These are phyloP conservation scores for Macadamia tetraphylla DNA, from an alignment of 164 flowering plant species.

Conservation along the genomic window DNA sequence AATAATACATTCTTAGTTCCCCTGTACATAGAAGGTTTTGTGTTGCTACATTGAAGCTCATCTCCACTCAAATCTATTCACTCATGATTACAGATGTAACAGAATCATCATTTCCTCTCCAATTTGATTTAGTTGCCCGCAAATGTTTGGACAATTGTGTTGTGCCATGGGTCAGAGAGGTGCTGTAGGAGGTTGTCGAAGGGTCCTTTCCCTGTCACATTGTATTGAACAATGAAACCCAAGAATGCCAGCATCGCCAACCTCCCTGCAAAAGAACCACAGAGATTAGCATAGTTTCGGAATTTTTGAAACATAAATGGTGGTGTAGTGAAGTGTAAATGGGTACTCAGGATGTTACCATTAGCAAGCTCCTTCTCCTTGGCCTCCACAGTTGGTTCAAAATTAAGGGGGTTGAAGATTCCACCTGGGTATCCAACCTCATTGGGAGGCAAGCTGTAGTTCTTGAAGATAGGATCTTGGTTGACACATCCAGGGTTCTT, in stretches of 20 bases:
- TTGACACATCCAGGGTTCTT: conserved; percentile 97
- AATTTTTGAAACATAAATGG: no score
- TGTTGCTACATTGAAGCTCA: conserved; percentile 22
- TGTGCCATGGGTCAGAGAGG: conserved; percentile 98
- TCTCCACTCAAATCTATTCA: conserved; percentile 8
- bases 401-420: conserved; percentile 87
- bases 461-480: conserved; percentile 98
- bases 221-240: conserved; percentile 88
- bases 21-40: conserved; percentile 32
- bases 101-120: not conserved
- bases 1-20: conserved; percentile 15
- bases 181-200: conserved; percentile 94
- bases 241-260: conserved; percentile 96
- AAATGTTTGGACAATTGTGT: conserved; percentile 88
- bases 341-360: conserved; percentile 34
- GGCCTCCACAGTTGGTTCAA: conserved; percentile 72
- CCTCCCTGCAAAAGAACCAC: conserved; percentile 57
- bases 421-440: conserved; percentile 90
- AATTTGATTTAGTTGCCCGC: conserved; percentile 19
- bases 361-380: conserved; percentile 98
- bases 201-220: conserved; percentile 88
- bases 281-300: conserved; percentile 13
- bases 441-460: conserved; percentile 79
- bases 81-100: conserved; percentile 13
- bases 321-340: not conserved